These are phyloP conservation scores for Candida fluviatilis DNA, from an alignment of 805 yeast genomes.

Conservation along the genomic window DNA sequence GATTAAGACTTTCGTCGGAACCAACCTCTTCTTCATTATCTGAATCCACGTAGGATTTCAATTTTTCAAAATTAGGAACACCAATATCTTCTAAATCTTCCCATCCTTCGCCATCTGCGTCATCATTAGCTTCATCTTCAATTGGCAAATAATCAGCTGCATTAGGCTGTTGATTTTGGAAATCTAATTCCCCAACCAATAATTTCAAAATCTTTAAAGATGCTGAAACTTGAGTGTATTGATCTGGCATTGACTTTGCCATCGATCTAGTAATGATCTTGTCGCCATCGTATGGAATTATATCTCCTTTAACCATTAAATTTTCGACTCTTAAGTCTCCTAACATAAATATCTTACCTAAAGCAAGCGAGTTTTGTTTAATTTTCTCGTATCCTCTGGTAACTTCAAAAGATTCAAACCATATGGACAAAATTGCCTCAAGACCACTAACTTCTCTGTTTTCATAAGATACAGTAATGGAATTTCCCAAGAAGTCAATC, in stretches of 20 bases:
- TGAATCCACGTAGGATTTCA: constrained; percentile 52
- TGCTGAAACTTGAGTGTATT: constrained; percentile 63
- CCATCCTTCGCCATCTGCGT: constrained; percentile 57
- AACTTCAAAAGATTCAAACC: constrained; percentile 81
- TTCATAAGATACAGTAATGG: constrained; percentile 6
- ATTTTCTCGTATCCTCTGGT: constrained; percentile 77
- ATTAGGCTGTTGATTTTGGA: constrained; percentile 54
- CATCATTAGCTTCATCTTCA: constrained; percentile 21
- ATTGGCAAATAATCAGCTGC: constrained; percentile 32
- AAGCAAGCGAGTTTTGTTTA: constrained; percentile 61
- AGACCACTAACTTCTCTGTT: constrained; percentile 38
- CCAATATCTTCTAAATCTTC: constrained; percentile 72
- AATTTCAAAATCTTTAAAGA: constrained; percentile 69
- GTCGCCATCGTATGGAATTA: constrained; percentile 56
- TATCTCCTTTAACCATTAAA: constrained; percentile 72
- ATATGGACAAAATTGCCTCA: constrained; percentile 59
- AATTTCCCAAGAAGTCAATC: constrained; percentile 51
- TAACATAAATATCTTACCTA: constrained; percentile 61
- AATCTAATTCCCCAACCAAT: constrained; percentile 62
- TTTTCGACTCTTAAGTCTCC: constrained; percentile 48
- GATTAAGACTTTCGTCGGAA: constrained; percentile 32
- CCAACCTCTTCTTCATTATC: constrained; percentile 35
- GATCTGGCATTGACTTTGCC: constrained; percentile 61
- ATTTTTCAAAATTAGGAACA: constrained; percentile 57
- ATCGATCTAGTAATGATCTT: constrained; percentile 83